These are phyloP conservation scores for Pythium biforme DNA, from an alignment of 352 stramenopile species.

Conservation along the genomic window DNA sequence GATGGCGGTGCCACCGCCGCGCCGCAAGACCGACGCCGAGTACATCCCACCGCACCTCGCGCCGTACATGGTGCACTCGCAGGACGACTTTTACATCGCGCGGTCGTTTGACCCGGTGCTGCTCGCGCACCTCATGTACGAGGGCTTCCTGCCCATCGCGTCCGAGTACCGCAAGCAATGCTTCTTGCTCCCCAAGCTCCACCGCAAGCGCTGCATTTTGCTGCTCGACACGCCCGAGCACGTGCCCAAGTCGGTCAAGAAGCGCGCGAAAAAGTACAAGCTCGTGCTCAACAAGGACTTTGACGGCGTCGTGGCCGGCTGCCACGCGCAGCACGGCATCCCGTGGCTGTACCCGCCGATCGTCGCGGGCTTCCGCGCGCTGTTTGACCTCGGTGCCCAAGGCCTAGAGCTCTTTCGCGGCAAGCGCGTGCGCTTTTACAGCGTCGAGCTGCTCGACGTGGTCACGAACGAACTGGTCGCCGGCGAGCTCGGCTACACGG, in stretches of 20 bases:
- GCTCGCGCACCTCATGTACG: slow-evolving; percentile 90
- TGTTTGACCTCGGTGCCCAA: slow-evolving; percentile 58
- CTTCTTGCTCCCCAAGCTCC: slow-evolving; percentile 88
- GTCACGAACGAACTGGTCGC: slow-evolving; percentile 75
- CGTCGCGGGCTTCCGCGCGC: slow-evolving; percentile 72
- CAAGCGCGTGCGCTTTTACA: slow-evolving; percentile 81
- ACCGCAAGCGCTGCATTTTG: slow-evolving; percentile 88
- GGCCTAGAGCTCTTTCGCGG: slow-evolving; percentile 63
- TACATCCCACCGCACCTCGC: slow-evolving; percentile 88
- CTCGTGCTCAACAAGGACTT: slow-evolving; percentile 90
- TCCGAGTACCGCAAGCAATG: slow-evolving; percentile 66
- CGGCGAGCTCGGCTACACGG: slow-evolving; percentile 93
- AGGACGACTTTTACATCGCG: slow-evolving; percentile 93
- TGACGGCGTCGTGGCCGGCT: slow-evolving; percentile 86
- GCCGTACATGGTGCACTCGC: slow-evolving; percentile 87
- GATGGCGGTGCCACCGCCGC: background rate
- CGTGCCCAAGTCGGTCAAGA: slow-evolving; percentile 89
- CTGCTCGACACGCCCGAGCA: slow-evolving; percentile 62
- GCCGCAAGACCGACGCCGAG: slow-evolving; percentile 46
- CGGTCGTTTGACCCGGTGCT: slow-evolving; percentile 87
- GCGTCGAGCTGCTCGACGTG: slow-evolving; percentile 88
- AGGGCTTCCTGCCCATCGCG: slow-evolving; percentile 95
- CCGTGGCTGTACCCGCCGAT: slow-evolving; percentile 93
- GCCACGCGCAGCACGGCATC: slow-evolving; percentile 90
- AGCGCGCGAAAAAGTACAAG: slow-evolving; percentile 86